phyloP scores from a whole-genome alignment of 2,329 filamentous ascomycete genomes.

The Gyromitra esculenta region DNA sequence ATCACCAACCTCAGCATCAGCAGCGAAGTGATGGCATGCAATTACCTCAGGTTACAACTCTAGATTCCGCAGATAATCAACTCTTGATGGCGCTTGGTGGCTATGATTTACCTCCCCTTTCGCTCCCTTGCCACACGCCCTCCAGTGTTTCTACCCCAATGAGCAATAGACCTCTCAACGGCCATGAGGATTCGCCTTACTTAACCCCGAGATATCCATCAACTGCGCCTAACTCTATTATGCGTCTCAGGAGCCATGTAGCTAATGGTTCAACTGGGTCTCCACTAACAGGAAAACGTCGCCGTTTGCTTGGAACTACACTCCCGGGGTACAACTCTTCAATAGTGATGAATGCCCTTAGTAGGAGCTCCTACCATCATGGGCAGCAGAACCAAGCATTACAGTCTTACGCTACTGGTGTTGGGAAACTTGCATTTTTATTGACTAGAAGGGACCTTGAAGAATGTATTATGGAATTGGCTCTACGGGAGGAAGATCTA shows the following conservation, averaged over 20 bases:
- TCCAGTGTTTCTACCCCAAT: constrained; percentile 15
- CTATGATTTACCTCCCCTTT: constrained; percentile 38
- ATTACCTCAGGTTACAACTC: constrained; percentile 27
- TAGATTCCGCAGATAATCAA: constrained; percentile 25
- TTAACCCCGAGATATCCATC: constrained; percentile 13
- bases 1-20: constrained; percentile 23
- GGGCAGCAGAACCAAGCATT: constrained; percentile 19
- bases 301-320: constrained; percentile 15
- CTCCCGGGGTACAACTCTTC: constrained; percentile 10
- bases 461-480: constrained; percentile 46
- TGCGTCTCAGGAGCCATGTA: neutral
- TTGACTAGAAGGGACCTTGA: constrained; percentile 42
- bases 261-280: constrained; percentile 12
- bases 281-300: constrained; percentile 30
- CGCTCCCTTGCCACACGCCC: constrained; percentile 2
- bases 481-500: constrained; percentile 31
- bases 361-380: constrained; percentile 7
- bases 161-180: constrained; percentile 9
- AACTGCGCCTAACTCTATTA: constrained; percentile 1
- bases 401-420: constrained; percentile 31
- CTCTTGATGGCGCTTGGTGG: constrained; percentile 45
- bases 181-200: constrained; percentile 4
- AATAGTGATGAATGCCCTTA: neutral
- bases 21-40: constrained; percentile 8
- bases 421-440: constrained; percentile 42